Evolutionary conservation across 345 rosid genomes (phyloP).

Genomic region (Euclidium syriacum): DNA sequence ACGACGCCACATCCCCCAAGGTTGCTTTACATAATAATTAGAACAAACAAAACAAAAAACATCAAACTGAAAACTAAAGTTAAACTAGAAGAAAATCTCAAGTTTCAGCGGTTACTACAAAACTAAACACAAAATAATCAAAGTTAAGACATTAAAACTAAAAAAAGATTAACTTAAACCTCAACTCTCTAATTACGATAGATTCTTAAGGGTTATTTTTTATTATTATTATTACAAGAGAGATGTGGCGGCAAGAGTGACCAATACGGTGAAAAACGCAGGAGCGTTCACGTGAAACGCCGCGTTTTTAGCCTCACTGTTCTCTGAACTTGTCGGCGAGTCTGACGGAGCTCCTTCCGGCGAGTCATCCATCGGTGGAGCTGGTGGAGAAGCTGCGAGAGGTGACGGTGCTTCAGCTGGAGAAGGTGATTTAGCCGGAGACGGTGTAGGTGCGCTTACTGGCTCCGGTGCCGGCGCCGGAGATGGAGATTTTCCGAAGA

Average conservation of each 20-base stretch:
- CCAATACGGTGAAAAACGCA: conserved; percentile 33
- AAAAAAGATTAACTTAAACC: neutral
- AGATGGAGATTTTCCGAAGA: conserved; percentile 64
- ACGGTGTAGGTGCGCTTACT: too few species aligned
- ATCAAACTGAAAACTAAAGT: neutral
- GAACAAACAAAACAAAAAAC: neutral
- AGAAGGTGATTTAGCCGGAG: conserved; percentile 48
- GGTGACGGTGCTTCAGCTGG: conserved; percentile 62
- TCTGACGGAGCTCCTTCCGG: conserved; percentile 62
- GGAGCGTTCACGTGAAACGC: conserved; percentile 39
- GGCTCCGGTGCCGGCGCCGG: conserved; percentile 76
- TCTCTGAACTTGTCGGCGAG: conserved; percentile 43
- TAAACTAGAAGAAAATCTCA: conserved; percentile 4
- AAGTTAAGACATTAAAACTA: neutral
- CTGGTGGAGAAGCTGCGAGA: conserved; percentile 70
- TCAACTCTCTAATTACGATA: neutral
- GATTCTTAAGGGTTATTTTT: neutral
- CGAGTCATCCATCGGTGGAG: conserved; percentile 54
- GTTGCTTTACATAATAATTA: neutral
- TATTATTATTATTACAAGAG: neutral
- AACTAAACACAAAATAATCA: neutral
- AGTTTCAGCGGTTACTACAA: neutral
- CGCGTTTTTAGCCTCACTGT: conserved; percentile 44
- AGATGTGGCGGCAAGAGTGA: conserved; percentile 16
- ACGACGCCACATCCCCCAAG: neutral